Percentiles rank a stretch among this genome's conserved stretches.
phyloP scores from a whole-genome alignment of 352 stramenopile species.

The Saprolegnia parasitica region DNA sequence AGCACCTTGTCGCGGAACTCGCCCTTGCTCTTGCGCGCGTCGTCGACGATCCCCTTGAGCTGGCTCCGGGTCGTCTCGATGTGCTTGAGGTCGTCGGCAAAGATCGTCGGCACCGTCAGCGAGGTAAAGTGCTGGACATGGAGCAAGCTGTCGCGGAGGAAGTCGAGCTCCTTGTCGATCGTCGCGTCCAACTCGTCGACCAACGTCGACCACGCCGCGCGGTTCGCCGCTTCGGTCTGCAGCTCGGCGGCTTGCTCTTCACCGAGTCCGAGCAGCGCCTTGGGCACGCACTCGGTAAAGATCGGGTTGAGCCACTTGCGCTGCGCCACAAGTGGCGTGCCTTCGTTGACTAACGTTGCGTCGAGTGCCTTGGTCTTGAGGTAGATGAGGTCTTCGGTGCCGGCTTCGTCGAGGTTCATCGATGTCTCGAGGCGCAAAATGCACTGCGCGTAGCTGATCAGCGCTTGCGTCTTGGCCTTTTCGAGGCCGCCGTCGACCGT shows the following conservation, averaged over 20 bases:
- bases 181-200: background rate
- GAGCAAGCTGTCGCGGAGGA: background rate
- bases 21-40: background rate
- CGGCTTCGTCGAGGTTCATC: background rate
- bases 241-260: background rate
- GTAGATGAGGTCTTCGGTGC: background rate
- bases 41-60: background rate
- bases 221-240: background rate
- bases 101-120: background rate
- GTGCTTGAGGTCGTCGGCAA: background rate
- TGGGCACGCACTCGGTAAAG: background rate
- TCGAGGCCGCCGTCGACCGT: constrained; percentile 1
- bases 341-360: too few relatives aligned
- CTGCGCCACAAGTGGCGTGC: too few relatives aligned
- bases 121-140: background rate
- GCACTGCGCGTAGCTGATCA: background rate
- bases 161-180: background rate
- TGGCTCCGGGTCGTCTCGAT: background rate
- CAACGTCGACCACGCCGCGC: background rate
- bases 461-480: constrained; percentile 2
- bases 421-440: constrained; percentile 1
- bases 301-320: background rate
- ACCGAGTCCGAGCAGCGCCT: background rate
- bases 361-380: background rate
- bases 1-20: background rate